Percentiles rank a stretch among this genome's conserved stretches.
Conservation (phyloP, 2,329 filamentous ascomycete genomes). For the Orbilia ellipsospora region DNA sequence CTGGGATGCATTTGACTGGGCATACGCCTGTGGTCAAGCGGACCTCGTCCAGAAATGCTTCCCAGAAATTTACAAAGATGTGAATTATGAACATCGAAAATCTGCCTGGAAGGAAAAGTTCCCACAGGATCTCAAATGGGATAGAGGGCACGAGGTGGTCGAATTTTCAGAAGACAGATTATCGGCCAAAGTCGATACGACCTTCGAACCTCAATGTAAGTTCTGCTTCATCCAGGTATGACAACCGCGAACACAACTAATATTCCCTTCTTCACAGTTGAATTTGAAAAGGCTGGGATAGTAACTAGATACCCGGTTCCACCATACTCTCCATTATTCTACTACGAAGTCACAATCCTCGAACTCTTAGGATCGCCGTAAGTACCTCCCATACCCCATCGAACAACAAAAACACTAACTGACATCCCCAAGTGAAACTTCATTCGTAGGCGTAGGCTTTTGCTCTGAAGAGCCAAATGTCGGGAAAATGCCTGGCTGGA, state of each 20-base stretch:
- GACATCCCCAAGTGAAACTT: background rate
- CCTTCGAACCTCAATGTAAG: slow-evolving; percentile 4
- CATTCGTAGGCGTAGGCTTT: slow-evolving; percentile 8
- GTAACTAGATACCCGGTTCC: slow-evolving; percentile 11
- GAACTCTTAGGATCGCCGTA: background rate
- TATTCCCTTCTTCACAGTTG: background rate
- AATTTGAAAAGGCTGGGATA: background rate
- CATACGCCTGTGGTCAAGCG: slow-evolving; percentile 13
- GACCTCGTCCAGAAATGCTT: slow-evolving; percentile 1
- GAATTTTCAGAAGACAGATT: slow-evolving; percentile 20
- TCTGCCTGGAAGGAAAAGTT: slow-evolving; percentile 11
- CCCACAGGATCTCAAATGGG: background rate
- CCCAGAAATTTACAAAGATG: background rate
- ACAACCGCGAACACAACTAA: background rate
- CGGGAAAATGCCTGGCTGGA: slow-evolving; percentile 18
- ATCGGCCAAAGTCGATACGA: background rate
- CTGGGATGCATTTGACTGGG: slow-evolving; percentile 48
- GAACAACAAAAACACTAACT: background rate
- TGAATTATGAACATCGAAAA: slow-evolving; percentile 13
- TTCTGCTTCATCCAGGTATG: background rate
- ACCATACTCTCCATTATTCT: slow-evolving; percentile 25
- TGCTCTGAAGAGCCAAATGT: slow-evolving; percentile 13
- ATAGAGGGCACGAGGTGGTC: background rate
- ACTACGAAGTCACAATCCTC: slow-evolving; percentile 30
- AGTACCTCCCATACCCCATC: background rate